Evolutionary conservation across 2,329 filamentous ascomycete species (phyloP).

Genomic region (Phialemonium atrogriseum): DNA sequence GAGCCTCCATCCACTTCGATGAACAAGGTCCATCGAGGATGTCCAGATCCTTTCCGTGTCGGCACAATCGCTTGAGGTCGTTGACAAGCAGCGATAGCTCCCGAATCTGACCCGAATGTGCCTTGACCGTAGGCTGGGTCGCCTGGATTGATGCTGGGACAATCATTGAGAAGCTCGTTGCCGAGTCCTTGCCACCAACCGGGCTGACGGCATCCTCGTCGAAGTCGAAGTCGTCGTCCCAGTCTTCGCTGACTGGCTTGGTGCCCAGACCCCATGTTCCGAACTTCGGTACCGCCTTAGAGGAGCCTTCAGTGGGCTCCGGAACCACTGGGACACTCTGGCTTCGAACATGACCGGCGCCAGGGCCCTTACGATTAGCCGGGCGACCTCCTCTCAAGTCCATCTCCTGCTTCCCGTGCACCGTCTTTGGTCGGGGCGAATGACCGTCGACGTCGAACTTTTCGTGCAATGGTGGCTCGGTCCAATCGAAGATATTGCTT

Average conservation of each 20-base stretch:
- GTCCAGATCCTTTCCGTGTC: constrained; percentile 59
- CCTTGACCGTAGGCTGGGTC: constrained; percentile 72
- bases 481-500: constrained; percentile 73
- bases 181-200: constrained; percentile 25
- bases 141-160: constrained; percentile 74
- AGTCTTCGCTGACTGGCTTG: constrained; percentile 76
- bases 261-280: constrained; percentile 76
- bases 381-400: constrained; percentile 63
- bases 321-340: constrained; percentile 71
- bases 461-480: constrained; percentile 55
- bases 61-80: constrained; percentile 69
- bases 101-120: constrained; percentile 74
- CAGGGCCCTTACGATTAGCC: constrained; percentile 58
- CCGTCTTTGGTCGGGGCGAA: constrained; percentile 61
- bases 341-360: constrained; percentile 64
- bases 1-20: constrained; percentile 68
- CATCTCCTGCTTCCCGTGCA: constrained; percentile 66
- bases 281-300: constrained; percentile 56
- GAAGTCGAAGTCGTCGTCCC: constrained; percentile 87
- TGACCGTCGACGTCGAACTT: constrained; percentile 50
- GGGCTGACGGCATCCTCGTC: constrained; percentile 32
- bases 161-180: constrained; percentile 45
- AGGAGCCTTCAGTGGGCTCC: constrained; percentile 47
- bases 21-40: constrained; percentile 53
- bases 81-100: constrained; percentile 77